These are phyloP conservation scores for Aspergillus haitiensis DNA, from an alignment of 495 filamentous ascomycete species.

Conservation along the genomic window DNA sequence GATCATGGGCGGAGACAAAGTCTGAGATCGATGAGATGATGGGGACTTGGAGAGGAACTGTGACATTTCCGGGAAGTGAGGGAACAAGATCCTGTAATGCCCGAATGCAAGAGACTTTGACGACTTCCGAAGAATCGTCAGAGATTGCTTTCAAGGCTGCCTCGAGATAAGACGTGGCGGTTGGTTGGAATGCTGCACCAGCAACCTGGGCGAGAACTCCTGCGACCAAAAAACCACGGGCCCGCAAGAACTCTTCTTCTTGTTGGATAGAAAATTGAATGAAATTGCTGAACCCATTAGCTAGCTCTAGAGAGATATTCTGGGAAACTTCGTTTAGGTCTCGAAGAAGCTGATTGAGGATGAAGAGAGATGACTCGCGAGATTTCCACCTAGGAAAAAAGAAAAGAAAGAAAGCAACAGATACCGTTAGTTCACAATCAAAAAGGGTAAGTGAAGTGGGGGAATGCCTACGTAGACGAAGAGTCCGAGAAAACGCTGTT, in stretches of 20 bases:
- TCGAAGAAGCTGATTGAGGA: slow-evolving; percentile 75
- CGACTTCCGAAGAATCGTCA: slow-evolving; percentile 75
- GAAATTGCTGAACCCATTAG: slow-evolving; percentile 70
- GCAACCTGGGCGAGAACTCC: slow-evolving; percentile 66
- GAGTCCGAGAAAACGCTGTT: slow-evolving; percentile 62
- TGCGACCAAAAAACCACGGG: slow-evolving; percentile 81
- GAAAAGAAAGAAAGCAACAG: no score
- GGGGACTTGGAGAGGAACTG: slow-evolving; percentile 62
- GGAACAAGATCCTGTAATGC: slow-evolving; percentile 80
- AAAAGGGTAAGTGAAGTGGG: background rate
- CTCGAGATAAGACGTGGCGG: slow-evolving; percentile 65
- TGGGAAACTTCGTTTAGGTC: slow-evolving; percentile 78
- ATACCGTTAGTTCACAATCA: slow-evolving; percentile 30
- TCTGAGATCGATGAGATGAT: slow-evolving; percentile 75
- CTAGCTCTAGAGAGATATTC: slow-evolving; percentile 62
- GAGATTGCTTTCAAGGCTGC: slow-evolving; percentile 72
- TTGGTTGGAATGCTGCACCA: slow-evolving; percentile 53
- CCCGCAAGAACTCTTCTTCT: slow-evolving; percentile 67
- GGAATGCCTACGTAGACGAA: slow-evolving; percentile 53
- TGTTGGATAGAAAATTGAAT: slow-evolving; percentile 75
- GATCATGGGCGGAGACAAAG: slow-evolving; percentile 74
- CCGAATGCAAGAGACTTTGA: slow-evolving; percentile 88
- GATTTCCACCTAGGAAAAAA: slow-evolving; percentile 53
- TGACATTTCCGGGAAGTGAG: slow-evolving; percentile 52
- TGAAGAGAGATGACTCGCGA: slow-evolving; percentile 77